Conservation (phyloP, 2,329 filamentous ascomycete species). For the Nigrospora sphaerica region DNA sequence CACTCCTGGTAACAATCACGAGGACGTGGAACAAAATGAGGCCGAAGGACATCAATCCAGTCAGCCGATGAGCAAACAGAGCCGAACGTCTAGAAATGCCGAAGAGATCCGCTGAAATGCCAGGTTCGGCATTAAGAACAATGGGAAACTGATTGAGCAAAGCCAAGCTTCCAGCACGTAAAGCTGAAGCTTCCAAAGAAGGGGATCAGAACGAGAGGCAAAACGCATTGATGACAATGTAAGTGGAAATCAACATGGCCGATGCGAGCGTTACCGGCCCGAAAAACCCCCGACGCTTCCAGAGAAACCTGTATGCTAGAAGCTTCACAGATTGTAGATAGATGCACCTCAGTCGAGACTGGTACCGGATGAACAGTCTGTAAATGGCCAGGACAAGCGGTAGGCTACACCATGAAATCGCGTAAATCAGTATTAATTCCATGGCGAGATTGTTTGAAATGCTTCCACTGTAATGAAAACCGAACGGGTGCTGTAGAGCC, state of each 20-base stretch:
- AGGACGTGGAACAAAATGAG: neutral
- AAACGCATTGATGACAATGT: neutral
- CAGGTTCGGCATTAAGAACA: neutral
- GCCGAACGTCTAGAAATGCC: neutral
- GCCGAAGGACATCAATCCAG: neutral
- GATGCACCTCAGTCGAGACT: neutral
- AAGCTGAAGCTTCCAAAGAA: neutral
- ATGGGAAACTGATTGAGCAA: neutral
- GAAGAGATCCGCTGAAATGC: neutral
- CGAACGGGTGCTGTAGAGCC: too few species aligned
- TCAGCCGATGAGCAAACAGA: too few species aligned
- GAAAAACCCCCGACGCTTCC: neutral
- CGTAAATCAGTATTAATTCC: neutral
- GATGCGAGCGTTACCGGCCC: neutral
- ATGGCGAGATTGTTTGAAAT: neutral
- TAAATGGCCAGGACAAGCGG: neutral
- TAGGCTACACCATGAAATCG: neutral
- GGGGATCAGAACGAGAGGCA: neutral
- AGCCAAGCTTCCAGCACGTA: neutral
- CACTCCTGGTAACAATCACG: neutral
- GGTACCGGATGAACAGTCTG: neutral
- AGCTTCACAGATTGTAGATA: neutral
- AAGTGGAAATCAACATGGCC: neutral
- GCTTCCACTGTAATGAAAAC: too few species aligned
- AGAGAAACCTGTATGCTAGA: neutral